A percentile compares a stretch with the other conserved stretches of the same genome.
phyloP scores from a whole-genome alignment of 2,329 filamentous ascomycete species.

The Aurifilum marmelostoma region DNA sequence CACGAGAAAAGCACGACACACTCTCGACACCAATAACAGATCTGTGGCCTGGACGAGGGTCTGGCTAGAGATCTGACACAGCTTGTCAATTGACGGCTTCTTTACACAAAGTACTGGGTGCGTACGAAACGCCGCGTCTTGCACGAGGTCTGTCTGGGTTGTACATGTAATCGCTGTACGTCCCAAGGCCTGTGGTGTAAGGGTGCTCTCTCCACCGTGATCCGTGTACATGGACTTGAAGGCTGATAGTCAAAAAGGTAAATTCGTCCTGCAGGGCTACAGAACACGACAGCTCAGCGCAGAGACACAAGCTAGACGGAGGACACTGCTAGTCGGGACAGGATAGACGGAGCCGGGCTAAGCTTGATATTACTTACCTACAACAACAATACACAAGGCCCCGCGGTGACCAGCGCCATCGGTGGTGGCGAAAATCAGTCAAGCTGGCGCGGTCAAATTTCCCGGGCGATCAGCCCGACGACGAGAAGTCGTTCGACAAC shows the following conservation, averaged over 20 bases:
- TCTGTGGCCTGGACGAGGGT: not conserved
- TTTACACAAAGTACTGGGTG: not conserved
- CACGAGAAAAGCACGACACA: constrained; percentile 1
- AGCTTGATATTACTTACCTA: too few species aligned
- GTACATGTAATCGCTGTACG: constrained; percentile 16
- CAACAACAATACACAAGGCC: too few species aligned
- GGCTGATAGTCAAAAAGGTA: constrained; percentile 11
- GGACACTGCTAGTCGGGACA: not conserved
- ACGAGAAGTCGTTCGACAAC: not conserved
- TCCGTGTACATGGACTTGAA: constrained; percentile 14
- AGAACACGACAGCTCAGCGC: constrained; percentile 7
- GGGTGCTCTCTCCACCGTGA: not conserved
- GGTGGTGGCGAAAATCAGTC: too few species aligned
- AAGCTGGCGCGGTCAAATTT: not conserved
- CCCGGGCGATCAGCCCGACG: not conserved
- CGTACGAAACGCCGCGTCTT: not conserved
- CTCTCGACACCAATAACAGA: not conserved
- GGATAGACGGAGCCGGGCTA: not conserved
- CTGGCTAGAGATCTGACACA: constrained; percentile 2
- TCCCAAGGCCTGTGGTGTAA: too few species aligned
- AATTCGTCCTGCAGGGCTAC: constrained; percentile 11
- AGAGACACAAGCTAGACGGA: not conserved
- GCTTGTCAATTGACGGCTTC: not conserved
- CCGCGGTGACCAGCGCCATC: not conserved
- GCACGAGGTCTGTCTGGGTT: not conserved